Percentiles rank a stretch among this genome's conserved stretches.
These are phyloP conservation scores for Coemansia sp. DNA, from an alignment of 192 early-diverging fungal genomes.

Conservation along the genomic window DNA sequence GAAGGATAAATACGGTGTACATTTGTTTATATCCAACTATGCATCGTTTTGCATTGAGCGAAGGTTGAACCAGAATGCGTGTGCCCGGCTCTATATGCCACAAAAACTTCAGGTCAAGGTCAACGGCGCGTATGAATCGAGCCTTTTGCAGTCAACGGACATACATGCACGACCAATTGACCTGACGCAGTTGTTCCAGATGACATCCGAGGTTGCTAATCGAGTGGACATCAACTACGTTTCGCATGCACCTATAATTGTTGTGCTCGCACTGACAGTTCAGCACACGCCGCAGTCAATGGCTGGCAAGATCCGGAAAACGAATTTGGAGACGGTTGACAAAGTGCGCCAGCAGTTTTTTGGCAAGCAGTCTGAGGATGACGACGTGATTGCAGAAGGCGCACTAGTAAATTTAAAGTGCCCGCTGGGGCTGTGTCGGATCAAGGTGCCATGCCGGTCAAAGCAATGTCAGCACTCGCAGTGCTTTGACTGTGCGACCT, in stretches of 20 bases:
- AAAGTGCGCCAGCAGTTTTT: constrained; percentile 44
- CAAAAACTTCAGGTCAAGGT: background rate
- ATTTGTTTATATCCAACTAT: constrained; percentile 19
- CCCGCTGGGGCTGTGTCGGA: constrained; percentile 70
- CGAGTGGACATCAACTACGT: constrained; percentile 25
- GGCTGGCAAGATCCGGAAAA: constrained; percentile 20
- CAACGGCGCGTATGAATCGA: background rate
- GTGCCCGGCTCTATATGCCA: background rate
- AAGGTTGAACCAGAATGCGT: background rate
- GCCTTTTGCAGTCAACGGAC: background rate
- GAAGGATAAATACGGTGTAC: constrained; percentile 7
- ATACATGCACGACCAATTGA: constrained; percentile 13
- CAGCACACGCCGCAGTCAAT: constrained; percentile 30
- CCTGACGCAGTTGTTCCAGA: constrained; percentile 17
- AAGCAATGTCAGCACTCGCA: constrained; percentile 72
- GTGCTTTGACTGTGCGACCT: constrained; percentile 78
- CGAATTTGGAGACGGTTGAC: constrained; percentile 14
- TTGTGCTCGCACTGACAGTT: constrained; percentile 21
- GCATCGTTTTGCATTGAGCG: background rate
- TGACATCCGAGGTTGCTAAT: constrained; percentile 19
- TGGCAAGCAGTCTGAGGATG: constrained; percentile 55
- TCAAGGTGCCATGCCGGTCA: constrained; percentile 63
- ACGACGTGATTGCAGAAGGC: constrained; percentile 64
- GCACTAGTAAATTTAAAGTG: constrained; percentile 71
- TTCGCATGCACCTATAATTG: constrained; percentile 11